These are phyloP conservation scores for Castanea crenata DNA, from an alignment of 306 rosid genomes.

Conservation along the genomic window DNA sequence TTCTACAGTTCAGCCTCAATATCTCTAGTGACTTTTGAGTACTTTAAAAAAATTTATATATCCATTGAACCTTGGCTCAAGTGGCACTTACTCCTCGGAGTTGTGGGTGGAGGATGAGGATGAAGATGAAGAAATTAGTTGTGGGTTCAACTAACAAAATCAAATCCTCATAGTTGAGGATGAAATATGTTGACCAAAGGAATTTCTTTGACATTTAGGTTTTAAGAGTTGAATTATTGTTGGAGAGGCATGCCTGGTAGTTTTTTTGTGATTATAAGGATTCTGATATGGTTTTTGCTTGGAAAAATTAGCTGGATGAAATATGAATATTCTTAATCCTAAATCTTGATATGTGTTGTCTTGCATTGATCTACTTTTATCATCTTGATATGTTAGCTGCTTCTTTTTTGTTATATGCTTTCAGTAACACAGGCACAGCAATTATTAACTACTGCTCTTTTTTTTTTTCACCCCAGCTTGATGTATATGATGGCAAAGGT, in stretches of 20 bases:
- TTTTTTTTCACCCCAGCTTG: constrained; percentile 59
- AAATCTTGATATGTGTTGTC: no score
- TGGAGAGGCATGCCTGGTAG: background rate
- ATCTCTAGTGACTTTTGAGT: background rate
- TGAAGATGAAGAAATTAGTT: no score
- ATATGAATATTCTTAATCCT: background rate
- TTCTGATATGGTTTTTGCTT: background rate
- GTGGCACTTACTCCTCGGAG: no score
- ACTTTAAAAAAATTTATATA: background rate
- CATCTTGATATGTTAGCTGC: background rate
- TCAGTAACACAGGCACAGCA: constrained; percentile 5
- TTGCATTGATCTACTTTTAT: background rate
- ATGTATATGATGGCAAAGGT: constrained; percentile 74
- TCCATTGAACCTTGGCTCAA: no score
- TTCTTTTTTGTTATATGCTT: background rate
- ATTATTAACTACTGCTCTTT: constrained; percentile 2
- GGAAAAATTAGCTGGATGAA: background rate
- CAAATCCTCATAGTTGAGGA: background rate
- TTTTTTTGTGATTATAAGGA: background rate
- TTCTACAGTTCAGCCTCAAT: background rate
- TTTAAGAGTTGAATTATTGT: background rate
- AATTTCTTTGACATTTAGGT: background rate
- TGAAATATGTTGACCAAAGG: background rate
- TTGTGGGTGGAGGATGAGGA: no score
- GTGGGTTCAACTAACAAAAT: no score